Conservation (phyloP, 1,284 basidiomycete genomes). For the Salmacisia buchloeana region DNA sequence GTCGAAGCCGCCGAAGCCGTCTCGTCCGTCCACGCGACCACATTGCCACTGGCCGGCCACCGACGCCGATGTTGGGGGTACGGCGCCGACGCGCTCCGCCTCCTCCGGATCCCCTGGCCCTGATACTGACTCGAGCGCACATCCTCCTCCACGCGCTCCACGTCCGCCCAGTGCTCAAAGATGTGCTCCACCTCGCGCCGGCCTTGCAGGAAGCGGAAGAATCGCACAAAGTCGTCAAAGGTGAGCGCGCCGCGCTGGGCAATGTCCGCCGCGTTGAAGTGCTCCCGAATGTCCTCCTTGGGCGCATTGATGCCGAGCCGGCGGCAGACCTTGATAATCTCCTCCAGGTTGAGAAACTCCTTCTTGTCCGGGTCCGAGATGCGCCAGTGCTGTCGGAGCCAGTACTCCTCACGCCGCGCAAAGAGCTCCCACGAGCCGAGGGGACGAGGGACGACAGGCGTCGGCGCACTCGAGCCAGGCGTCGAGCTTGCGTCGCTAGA, state of each 20-base stretch:
- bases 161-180: slow-evolving; percentile 33
- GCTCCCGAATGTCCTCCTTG: slow-evolving; percentile 59
- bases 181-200: slow-evolving; percentile 69
- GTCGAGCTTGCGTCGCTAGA: background rate
- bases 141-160: background rate
- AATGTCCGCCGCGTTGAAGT: slow-evolving; percentile 73
- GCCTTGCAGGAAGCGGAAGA: slow-evolving; percentile 77
- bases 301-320: slow-evolving; percentile 69
- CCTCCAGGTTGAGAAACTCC: slow-evolving; percentile 65
- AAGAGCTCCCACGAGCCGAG: slow-evolving; percentile 54
- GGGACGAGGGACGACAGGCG: slow-evolving; percentile 63
- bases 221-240: slow-evolving; percentile 74
- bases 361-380: slow-evolving; percentile 63
- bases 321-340: slow-evolving; percentile 69
- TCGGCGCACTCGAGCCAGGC: slow-evolving; percentile 54
- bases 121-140: background rate
- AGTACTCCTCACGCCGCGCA: slow-evolving; percentile 65
- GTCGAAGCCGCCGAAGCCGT: no score
- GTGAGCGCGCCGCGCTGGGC: slow-evolving; percentile 67
- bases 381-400: slow-evolving; percentile 79
- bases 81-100: background rate
- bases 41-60: background rate
- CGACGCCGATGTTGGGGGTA: background rate
- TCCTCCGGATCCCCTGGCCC: background rate
- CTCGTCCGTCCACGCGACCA: background rate